A percentile compares a stretch with the other conserved stretches of the same genome.
Evolutionary conservation across 495 filamentous ascomycete species (phyloP).

Genomic region (Aspergillus egyptiacus): DNA sequence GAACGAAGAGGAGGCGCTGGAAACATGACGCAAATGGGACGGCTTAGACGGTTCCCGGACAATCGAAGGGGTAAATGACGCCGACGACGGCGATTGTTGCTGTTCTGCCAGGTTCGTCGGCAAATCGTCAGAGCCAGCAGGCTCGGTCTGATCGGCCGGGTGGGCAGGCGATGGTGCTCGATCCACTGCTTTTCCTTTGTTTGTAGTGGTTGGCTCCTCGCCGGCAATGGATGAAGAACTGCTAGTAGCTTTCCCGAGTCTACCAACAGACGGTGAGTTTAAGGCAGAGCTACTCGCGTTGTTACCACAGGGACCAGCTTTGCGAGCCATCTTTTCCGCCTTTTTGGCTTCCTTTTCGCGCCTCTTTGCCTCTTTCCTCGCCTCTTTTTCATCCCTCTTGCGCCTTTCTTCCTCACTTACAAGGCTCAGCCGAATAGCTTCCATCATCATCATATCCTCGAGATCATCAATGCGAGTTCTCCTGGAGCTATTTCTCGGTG

Average conservation of each 20-base stretch:
- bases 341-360: constrained; percentile 79
- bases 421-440: constrained; percentile 83
- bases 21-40: constrained; percentile 72
- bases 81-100: neutral
- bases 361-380: constrained; percentile 72
- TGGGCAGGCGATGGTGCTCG: constrained; percentile 31
- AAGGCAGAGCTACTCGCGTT: constrained; percentile 40
- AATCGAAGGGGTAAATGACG: constrained; percentile 17
- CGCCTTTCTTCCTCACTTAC: constrained; percentile 86
- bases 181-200: constrained; percentile 82
- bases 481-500: constrained; percentile 53
- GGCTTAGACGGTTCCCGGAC: constrained; percentile 41
- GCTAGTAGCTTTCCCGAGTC: constrained; percentile 27
- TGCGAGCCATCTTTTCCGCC: constrained; percentile 58
- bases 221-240: constrained; percentile 35
- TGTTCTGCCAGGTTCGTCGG: neutral
- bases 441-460: constrained; percentile 98
- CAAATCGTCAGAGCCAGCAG: constrained; percentile 2
- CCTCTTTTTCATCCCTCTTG: constrained; percentile 73
- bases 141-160: neutral
- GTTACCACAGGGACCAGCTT: constrained; percentile 46
- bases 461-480: constrained; percentile 73
- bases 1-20: constrained; percentile 73
- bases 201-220: constrained; percentile 30
- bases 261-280: constrained; percentile 24